Base-by-base conservation (phyloP, 306 rosid genomes). In the Mimosa pudica region DNA sequence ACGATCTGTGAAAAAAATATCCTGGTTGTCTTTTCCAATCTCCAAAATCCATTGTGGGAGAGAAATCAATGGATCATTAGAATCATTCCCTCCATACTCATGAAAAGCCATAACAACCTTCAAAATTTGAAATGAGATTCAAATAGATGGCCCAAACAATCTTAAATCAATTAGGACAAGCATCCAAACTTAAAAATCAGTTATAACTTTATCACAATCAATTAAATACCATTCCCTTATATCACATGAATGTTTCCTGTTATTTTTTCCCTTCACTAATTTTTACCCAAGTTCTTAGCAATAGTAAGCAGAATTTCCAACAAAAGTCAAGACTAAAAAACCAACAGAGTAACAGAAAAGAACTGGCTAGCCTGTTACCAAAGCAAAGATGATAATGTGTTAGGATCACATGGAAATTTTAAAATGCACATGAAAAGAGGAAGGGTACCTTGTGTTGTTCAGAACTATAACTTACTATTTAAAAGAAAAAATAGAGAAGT, bases 61-160 rank as follows among this genome's bases (percentile, higher is more conserved):
- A 83, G 91, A 52, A 81, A 91, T 85, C 74, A 85, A 60, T 47
- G 89, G 85, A 33, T 91, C 96, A 72, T 89, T 88, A 70, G 96
- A 86, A 75, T 88, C 90, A 76, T 74, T 86, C 85, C 91, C 93
- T 77, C 93, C 97, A 84, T 51, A 86, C 73, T 90, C 97, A 85
- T 95, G 97, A 83, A 95, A 95, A 79, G 98, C 98, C 97, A 95
- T 86, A 76, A 90, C 99, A 79, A 93, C 98, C 99, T 95, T 81
- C 88, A 80, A 70, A 85, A 70, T 79, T 82, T 82, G 81, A 75
- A 85, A 79, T 51, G 61, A 57, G 81, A 78, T 71, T 79, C 80
- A 86, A 77, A 41, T 41, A 67, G 33, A 32, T 41, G 7, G 41
- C 51, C 42, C 51, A 16, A 16, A 38, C 9, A 67, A 67, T 18